Conservation (phyloP, 2,329 filamentous ascomycete genomes). For the Stagonosporopsis cucurbitacearum region DNA sequence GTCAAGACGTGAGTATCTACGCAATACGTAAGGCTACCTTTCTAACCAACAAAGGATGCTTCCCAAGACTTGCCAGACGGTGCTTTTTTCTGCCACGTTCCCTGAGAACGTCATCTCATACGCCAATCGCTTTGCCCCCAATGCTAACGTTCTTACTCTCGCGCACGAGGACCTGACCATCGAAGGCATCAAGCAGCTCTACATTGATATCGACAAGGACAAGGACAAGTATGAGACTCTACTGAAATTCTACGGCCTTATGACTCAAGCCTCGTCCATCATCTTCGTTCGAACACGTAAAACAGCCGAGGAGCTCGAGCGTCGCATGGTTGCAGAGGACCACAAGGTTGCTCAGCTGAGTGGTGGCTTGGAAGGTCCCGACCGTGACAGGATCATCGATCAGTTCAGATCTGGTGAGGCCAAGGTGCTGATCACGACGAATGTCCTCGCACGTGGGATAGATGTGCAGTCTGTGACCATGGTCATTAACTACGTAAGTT, state of each 20-base stretch:
- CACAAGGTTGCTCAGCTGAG: conserved; percentile 92
- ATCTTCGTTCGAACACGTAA: conserved; percentile 95
- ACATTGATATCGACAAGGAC: conserved; percentile 87
- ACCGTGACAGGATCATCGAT: conserved; percentile 84
- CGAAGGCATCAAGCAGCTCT: conserved; percentile 96
- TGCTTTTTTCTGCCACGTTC: conserved; percentile 95
- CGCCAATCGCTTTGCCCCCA: conserved; percentile 82
- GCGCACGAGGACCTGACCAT: conserved; percentile 92
- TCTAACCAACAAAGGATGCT: conserved; percentile 66
- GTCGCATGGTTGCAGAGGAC: conserved; percentile 83
- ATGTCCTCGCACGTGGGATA: conserved; percentile 94
- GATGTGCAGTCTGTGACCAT: conserved; percentile 92
- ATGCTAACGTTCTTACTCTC: conserved; percentile 84
- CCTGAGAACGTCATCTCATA: conserved; percentile 85
- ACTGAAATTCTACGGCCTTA: conserved; percentile 90
- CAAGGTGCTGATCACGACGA: conserved; percentile 97
- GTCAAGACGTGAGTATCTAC: conserved; percentile 74
- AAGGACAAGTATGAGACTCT: conserved; percentile 86
- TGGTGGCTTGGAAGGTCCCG: conserved; percentile 81
- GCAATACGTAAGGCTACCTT: background rate
- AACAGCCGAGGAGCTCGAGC: conserved; percentile 84
- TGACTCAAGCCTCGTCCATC: conserved; percentile 96
- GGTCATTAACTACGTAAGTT: conserved; percentile 88
- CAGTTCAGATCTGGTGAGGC: conserved; percentile 84
- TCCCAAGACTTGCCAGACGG: conserved; percentile 77